Base-by-base conservation (phyloP, 495 filamentous ascomycete species). In the Penicillium herquei region DNA sequence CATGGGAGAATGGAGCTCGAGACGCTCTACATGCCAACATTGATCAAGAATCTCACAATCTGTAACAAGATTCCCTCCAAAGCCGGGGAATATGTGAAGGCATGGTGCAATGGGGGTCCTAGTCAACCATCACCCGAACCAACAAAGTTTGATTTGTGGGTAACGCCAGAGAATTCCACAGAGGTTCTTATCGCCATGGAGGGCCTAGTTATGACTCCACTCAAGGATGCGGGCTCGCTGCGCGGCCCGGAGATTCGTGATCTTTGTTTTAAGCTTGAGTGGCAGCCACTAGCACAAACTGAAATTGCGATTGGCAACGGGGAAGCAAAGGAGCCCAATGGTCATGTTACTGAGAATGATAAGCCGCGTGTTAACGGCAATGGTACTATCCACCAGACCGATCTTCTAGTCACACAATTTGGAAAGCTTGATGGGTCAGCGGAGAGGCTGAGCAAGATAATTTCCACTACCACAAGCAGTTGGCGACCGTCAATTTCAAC, bases 1-100 rank as follows among this genome's bases (percentile, higher is more conserved):
- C 66, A 74, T 13, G 75, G 74, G 7, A 60, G 70, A n/a, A 68
- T 63, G 55, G 59, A 68, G 10, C 56, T 75, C n/a, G 65, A 71
- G 3, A 67, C 66, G 0, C 59, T 78, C 21, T 78, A 77, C 61
- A 74, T 78, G 69, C 75, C 75, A 0, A 72, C 71, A 6, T 62
- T 69, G 45, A 65, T 78, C 35, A 72, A 72, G 39, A 59, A 59
- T 14, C 35, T 73, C 18, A 62, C 41, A 10, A 62, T 75, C 40
- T 60, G 59, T 18, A 47, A 46, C 33, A 55, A 58, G 6, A 61
- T 69, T 3, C 54, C 66, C 7, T 66, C 61, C 4, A 46, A 14
- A 1, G 48, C 63, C 43, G 72, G 72, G 12, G 61, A 67, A 39
- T 60, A 51, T 45, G 49, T 71, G 13, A 69, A 61, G 42, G 66